A percentile compares a stretch with the other conserved stretches of the same genome.
phyloP scores from a whole-genome alignment of 345 rosid genomes.

The Dimocarpus longan region DNA sequence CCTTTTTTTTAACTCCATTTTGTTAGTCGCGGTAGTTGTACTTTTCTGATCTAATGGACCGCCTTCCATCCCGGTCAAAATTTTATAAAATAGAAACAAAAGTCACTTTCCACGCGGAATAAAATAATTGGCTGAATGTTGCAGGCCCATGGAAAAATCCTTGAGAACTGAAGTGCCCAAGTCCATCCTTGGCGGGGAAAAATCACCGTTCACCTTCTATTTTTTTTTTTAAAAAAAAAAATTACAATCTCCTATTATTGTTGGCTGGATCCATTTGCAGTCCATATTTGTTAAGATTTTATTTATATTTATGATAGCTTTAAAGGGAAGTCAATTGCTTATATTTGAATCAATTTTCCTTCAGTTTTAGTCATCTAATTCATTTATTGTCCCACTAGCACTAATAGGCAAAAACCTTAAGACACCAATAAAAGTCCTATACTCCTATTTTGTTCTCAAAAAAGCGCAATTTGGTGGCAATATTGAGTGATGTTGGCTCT shows the following conservation, averaged over 20 bases:
- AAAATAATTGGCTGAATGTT: not conserved
- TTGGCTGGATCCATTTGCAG: not conserved
- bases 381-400: not conserved
- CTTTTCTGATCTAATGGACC: no score
- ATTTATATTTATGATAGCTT: not conserved
- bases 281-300: not conserved
- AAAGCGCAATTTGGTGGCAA: conserved; percentile 21
- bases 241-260: no score
- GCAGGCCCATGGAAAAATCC: not conserved
- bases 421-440: no score
- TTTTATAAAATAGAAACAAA: no score
- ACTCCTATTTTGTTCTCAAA: conserved; percentile 7
- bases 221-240: no score
- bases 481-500: conserved; percentile 36
- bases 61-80: no score
- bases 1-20: no score
- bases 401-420: not conserved
- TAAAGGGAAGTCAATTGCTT: not conserved
- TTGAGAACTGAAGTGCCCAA: not conserved
- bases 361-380: not conserved
- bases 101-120: not conserved
- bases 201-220: not conserved
- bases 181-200: not conserved
- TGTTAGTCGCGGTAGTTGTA: not conserved
- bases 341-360: not conserved